Base-by-base conservation (phyloP, 2,329 filamentous ascomycete species). In the Penicillium sp. region DNA sequence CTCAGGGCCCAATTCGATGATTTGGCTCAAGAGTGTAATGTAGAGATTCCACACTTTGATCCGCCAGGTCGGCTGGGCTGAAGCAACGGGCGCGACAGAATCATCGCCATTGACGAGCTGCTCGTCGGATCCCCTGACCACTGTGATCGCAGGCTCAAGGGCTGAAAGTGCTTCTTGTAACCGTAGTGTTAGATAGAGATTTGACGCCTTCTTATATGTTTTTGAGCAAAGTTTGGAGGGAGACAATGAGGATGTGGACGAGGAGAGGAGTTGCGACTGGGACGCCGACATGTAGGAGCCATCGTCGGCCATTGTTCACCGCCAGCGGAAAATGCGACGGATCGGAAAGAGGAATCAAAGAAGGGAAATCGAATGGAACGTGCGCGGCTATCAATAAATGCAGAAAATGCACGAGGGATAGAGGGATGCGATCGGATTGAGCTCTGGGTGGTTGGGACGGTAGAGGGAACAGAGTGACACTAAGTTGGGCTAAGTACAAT, bases 31-130 rank as follows among this genome's bases (percentile, higher is more conserved):
- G 44, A 96, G 85, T n/a, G 90, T 95, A 57, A 97, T 79, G 67
- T 97, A 98, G 62, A 98, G 78, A 69, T 89, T 95, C 93, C 93
- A 98, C 56, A 97, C 85, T 71, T 97, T 98, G 68, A 95, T 85
- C 57, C 90, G 78, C 50, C 88, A 93, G 29, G 84, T 86, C 82
- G 37, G 87, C 90, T n/a, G n/a, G 46, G 88, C 88, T 55, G 78
- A 81, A 47, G 87, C 84, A 46, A 96, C 82, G 4, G 89, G 88
- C 28, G 88, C 85, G 24, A 80, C 74, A 42, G 77, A 72, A 17
- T 67, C 74, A 49, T 76, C 70, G 28, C 73, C 71, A 55, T 73
- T 73, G 45, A 73, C 65, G 2, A 72, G 61, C 12, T 63, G 58
- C 31, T 68, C 62, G 26, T 66, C 65, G 58, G 60, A 37, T 31